Conservation (phyloP, 1,139 yeast genomes). For the Candida neerlandica region DNA sequence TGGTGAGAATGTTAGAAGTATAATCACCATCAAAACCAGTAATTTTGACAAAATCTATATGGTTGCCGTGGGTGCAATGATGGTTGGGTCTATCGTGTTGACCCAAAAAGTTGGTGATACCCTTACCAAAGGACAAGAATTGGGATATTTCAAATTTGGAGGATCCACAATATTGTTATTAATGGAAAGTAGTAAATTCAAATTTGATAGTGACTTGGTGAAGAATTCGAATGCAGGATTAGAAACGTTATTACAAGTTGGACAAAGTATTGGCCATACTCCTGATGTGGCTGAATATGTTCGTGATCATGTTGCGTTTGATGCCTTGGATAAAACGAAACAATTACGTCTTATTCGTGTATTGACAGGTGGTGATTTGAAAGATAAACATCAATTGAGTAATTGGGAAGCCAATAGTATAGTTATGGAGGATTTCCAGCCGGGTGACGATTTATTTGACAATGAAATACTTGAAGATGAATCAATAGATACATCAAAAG, state of each 20-base stretch:
- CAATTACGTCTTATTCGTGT: constrained; percentile 60
- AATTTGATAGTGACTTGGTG: constrained; percentile 73
- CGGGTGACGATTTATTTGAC: neutral
- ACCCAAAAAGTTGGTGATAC: constrained; percentile 64
- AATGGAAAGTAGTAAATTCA: constrained; percentile 34
- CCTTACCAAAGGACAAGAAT: constrained; percentile 73
- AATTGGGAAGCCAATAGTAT: constrained; percentile 42
- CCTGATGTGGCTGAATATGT: constrained; percentile 51
- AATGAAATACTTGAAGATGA: neutral
- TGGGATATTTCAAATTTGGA: constrained; percentile 95
- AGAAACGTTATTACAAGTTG: constrained; percentile 86
- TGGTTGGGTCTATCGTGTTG: constrained; percentile 90
- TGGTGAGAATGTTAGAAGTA: constrained; percentile 84
- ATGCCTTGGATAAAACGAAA: constrained; percentile 49
- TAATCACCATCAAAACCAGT: constrained; percentile 74
- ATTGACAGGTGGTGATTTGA: constrained; percentile 58
- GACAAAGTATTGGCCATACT: constrained; percentile 87
- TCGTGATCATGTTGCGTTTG: constrained; percentile 50
- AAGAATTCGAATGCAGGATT: constrained; percentile 67
- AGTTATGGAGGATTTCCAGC: constrained; percentile 21
- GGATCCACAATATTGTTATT: constrained; percentile 83
- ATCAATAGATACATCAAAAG: constrained; percentile 1
- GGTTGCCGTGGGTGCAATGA: constrained; percentile 95
- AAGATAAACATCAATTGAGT: constrained; percentile 31
- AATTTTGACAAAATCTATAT: constrained; percentile 76